Base-by-base conservation (phyloP, 768 basidiomycete genomes). In the Coprinellus aureogranulatus region DNA sequence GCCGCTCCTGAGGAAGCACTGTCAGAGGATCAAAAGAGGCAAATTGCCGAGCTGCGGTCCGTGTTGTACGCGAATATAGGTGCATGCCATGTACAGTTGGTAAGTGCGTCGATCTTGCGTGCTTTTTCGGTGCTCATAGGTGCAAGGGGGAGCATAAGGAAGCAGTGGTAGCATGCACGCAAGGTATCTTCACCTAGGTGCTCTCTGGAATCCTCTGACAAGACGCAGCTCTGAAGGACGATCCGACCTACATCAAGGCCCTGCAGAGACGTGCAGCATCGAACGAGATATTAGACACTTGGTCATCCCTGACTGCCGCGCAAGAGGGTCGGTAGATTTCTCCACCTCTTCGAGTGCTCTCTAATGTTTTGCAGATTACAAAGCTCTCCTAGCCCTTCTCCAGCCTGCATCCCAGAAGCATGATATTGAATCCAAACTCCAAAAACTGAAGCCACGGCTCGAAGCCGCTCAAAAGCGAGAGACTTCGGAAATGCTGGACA, bases 401-500 rank as follows among this genome's bases (percentile, higher is more conserved):
- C 85, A 86, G 0, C 55, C 83, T 2, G 68, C 77, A 1, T 69
- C 82, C 3, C 80, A 88, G 55, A 61, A 69, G 16, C 64, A 70
- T 2, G 79, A 83, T 22, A 75, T 84, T 39, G 75, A 77, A 44
- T 74, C 73, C 37, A 76, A 82, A 12, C 75, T 92, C 8, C 70
- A 69, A 4, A 66, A 67, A 2, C 69, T 98, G 18, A 87, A 88
- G 56, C 84, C 86, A 48, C 84, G 88, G 9, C 71, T 89, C 37
- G 87, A 89, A 65, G 81, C 76, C 14, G 89, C 90, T 16, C 91
- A 94, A 73, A 90, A 93, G 71, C 77, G 75, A 61, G 94, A 98
- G 72, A 94, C 90, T 45, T 81, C 81, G 2, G 96, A 98, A 73
- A 97, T 98, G 92, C 57, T 98, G 66, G 84, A 77, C 59, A 97